Conservation (phyloP, 306 rosid genomes). For the Cicer pinnatifidum region DNA sequence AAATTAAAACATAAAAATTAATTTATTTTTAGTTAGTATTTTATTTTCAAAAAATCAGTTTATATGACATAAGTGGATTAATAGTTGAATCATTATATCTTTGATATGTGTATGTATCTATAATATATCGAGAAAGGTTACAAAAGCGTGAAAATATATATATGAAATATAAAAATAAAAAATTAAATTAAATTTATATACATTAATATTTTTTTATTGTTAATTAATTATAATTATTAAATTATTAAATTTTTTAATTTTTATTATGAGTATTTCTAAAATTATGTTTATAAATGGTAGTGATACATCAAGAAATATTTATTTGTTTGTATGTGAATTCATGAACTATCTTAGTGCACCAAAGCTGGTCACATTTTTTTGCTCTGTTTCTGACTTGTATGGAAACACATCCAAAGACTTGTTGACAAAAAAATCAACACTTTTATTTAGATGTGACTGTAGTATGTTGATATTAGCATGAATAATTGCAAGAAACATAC, state of each 20-base stretch:
- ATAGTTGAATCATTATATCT: background rate
- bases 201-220: no score
- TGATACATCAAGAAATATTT: no score
- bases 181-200: no score
- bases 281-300: no score
- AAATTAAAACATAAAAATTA: no score
- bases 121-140: background rate
- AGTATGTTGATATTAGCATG: conserved; percentile 5
- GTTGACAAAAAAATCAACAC: conserved; percentile 19
- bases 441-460: conserved; percentile 30
- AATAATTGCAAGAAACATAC: conserved; percentile 33
- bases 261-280: no score
- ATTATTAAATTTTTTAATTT: no score
- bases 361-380: conserved; percentile 21
- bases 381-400: conserved; percentile 7
- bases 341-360: background rate
- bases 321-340: background rate
- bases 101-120: background rate
- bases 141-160: background rate
- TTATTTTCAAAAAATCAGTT: background rate
- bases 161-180: background rate
- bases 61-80: background rate
- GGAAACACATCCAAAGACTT: conserved; percentile 34
- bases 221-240: no score
- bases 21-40: background rate